phyloP scores from a whole-genome alignment of 352 stramenopile genomes.

The Pythium rishiriense region DNA sequence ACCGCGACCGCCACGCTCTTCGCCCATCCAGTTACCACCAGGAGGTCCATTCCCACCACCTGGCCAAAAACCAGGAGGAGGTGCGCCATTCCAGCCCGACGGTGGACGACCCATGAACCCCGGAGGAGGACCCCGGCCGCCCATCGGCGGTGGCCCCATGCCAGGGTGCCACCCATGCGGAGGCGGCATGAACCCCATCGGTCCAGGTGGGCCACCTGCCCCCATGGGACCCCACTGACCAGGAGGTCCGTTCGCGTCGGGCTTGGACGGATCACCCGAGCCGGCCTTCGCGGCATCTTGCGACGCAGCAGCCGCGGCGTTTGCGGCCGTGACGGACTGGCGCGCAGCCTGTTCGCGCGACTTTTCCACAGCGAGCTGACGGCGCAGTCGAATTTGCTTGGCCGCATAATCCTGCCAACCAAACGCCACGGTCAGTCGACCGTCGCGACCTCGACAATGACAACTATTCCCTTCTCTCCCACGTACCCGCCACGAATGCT shows the following conservation, averaged over 20 bases:
- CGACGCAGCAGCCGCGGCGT: constrained; percentile 17
- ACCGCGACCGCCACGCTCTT: constrained; percentile 29
- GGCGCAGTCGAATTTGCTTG: constrained; percentile 68
- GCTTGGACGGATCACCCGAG: constrained; percentile 26
- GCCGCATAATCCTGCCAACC: constrained; percentile 67
- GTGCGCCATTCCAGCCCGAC: constrained; percentile 46
- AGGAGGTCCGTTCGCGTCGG: constrained; percentile 23
- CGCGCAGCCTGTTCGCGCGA: constrained; percentile 79
- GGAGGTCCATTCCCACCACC: constrained; percentile 38
- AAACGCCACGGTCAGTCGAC: neutral
- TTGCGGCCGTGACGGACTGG: constrained; percentile 62
- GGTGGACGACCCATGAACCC: constrained; percentile 36
- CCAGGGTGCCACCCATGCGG: constrained; percentile 67
- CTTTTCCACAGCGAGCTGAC: constrained; percentile 74
- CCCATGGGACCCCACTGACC: constrained; percentile 28
- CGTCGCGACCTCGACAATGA: no score
- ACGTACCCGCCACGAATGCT: constrained; percentile 75
- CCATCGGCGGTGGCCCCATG: constrained; percentile 52
- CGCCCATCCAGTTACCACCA: constrained; percentile 53
- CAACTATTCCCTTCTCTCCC: neutral
- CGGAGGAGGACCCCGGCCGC: constrained; percentile 22
- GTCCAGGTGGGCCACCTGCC: constrained; percentile 24
- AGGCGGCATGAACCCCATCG: constrained; percentile 58
- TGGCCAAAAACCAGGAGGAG: constrained; percentile 48
- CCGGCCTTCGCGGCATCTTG: constrained; percentile 14